Percentiles rank a stretch among this genome's conserved stretches.
phyloP scores from a whole-genome alignment of 371 early-diverging fungal species.

The Saksenaea vasiformis region DNA sequence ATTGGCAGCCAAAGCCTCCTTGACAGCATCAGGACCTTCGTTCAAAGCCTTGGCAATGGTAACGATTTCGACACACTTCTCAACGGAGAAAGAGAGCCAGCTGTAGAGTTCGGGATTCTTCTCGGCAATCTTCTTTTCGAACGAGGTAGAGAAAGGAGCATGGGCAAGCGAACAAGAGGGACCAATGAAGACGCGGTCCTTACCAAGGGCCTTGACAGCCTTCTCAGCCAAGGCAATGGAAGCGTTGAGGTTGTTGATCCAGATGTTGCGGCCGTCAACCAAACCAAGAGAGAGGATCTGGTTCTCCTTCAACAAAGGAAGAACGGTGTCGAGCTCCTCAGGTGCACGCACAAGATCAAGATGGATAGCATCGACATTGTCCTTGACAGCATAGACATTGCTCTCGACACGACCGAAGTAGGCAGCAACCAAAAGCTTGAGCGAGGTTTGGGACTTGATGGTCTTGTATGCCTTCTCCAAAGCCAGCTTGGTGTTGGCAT shows the following conservation, averaged over 20 bases:
- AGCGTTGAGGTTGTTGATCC: conserved; percentile 86
- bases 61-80: conserved; percentile 87
- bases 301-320: conserved; percentile 53
- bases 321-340: conserved; percentile 74
- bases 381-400: conserved; percentile 70
- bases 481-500: conserved; percentile 48
- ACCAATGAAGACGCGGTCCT: conserved; percentile 79
- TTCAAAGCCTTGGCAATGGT: conserved; percentile 73
- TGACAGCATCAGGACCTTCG: conserved; percentile 66
- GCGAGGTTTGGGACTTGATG: conserved; percentile 56
- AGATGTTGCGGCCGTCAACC: conserved; percentile 95
- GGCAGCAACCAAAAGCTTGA: conserved; percentile 84
- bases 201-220: conserved; percentile 67
- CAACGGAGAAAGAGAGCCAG: conserved; percentile 94
- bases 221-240: conserved; percentile 71
- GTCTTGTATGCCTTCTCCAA: conserved; percentile 66
- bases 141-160: conserved; percentile 84
- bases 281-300: conserved; percentile 86
- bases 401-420: conserved; percentile 90
- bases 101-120: conserved; percentile 77
- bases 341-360: conserved; percentile 90
- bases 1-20: conserved; percentile 74
- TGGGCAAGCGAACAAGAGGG: conserved; percentile 94
- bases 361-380: conserved; percentile 84
- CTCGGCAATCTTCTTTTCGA: conserved; percentile 76